A percentile compares a stretch with the other conserved stretches of the same genome.
Evolutionary conservation across 2,329 filamentous ascomycete species (phyloP).

Genomic region (Epichloe sibirici): DNA sequence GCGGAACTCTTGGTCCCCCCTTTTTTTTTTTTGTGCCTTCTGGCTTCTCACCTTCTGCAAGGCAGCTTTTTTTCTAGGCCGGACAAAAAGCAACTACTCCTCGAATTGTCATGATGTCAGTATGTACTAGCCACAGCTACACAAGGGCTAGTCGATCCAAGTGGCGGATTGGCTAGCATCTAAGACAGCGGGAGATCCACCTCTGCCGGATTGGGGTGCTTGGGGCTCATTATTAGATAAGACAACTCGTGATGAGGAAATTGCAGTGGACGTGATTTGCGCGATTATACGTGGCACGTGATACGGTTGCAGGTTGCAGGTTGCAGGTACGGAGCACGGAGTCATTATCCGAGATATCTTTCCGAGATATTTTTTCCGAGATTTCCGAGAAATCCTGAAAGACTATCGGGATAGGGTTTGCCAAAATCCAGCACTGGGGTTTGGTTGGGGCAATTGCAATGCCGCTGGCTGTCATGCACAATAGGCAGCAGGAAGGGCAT

Average conservation of each 20-base stretch:
- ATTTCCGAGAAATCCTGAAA: too few species aligned
- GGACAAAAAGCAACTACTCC: neutral
- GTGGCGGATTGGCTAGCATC: neutral
- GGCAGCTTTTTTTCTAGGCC: neutral
- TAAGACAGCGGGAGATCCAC: constrained; percentile 1
- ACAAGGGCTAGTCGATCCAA: neutral
- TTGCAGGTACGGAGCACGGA: too few species aligned
- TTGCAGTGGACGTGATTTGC: too few species aligned
- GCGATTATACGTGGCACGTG: too few species aligned
- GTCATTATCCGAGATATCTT: too few species aligned
- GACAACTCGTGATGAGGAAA: too few species aligned
- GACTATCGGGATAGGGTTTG: too few species aligned
- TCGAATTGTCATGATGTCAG: constrained; percentile 7
- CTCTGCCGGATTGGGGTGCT: neutral
- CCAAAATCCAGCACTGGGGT: too few species aligned
- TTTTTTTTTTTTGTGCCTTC: neutral
- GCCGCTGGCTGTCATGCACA: neutral
- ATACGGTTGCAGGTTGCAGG: too few species aligned
- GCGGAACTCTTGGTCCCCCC: neutral
- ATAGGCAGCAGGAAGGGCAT: neutral
- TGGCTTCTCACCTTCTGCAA: too few species aligned
- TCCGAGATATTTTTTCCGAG: too few species aligned
- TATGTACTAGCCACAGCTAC: neutral
- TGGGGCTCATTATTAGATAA: too few species aligned
- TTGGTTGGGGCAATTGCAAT: neutral